Percentiles rank a stretch among this genome's conserved stretches.
Conservation (phyloP, 1,284 basidiomycete genomes). For the Butyriboletus appendiculatus region DNA sequence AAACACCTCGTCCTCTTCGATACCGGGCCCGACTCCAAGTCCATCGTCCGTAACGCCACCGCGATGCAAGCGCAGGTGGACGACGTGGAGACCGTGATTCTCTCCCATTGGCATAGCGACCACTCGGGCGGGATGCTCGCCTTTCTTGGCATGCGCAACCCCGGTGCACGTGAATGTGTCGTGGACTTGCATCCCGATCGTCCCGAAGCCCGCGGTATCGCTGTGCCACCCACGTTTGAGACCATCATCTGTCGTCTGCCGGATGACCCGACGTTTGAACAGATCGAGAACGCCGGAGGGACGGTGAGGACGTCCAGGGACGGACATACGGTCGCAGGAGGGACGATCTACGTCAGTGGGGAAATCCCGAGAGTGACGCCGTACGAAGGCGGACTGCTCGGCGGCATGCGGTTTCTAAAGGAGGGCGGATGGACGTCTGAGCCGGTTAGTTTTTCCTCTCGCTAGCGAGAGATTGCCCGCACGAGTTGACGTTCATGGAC, state of each 20-base stretch:
- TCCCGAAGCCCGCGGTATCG: slow-evolving; percentile 73
- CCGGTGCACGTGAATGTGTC: slow-evolving; percentile 39
- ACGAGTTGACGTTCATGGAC: background rate
- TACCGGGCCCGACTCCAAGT: slow-evolving; percentile 74
- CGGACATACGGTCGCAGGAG: slow-evolving; percentile 62
- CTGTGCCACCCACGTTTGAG: slow-evolving; percentile 56
- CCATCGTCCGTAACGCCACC: slow-evolving; percentile 68
- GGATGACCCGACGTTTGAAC: slow-evolving; percentile 69
- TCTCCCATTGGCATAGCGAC: slow-evolving; percentile 85
- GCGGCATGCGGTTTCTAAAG: slow-evolving; percentile 65
- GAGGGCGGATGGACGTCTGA: slow-evolving; percentile 60
- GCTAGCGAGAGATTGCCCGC: background rate
- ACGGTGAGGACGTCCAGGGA: slow-evolving; percentile 54
- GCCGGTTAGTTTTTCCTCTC: slow-evolving; percentile 44
- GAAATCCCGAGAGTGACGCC: slow-evolving; percentile 71
- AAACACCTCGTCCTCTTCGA: slow-evolving; percentile 69
- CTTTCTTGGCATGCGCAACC: slow-evolving; percentile 50
- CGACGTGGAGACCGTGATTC: slow-evolving; percentile 61
- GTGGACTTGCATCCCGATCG: slow-evolving; percentile 78
- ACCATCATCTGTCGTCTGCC: slow-evolving; percentile 61
- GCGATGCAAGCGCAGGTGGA: slow-evolving; percentile 59
- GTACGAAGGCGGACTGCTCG: slow-evolving; percentile 68
- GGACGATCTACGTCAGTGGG: slow-evolving; percentile 73
- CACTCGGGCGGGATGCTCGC: slow-evolving; percentile 75
- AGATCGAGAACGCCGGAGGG: slow-evolving; percentile 59